Evolutionary conservation across 345 rosid genomes (phyloP), one percentile per base, ranked within the genome.

Genomic region (Iberis pinnata): DNA sequence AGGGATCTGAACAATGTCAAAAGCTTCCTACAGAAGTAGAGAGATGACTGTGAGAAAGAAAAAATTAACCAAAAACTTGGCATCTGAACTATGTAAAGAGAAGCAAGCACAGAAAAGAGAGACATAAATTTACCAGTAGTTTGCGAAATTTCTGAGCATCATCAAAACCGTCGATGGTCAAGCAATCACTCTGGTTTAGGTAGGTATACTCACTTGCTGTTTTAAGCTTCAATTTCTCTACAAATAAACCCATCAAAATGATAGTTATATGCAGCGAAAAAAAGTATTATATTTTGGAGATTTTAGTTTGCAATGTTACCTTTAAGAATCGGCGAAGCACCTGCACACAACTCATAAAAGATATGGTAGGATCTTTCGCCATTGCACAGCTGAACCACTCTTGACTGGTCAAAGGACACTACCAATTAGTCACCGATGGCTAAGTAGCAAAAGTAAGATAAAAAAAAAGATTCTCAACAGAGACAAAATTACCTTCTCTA

Each of bases 281-380:
- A 46, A n/a, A 26, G 12, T 13, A 12, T 17, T 9, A 14, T 5
- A 14, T 40, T 46, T 11, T 63, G 18, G 4, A 63, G n/a, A 26
- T 14, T 26, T 37, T 15, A 14, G 31, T 41, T 48, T 56, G 6
- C 42, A 56, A 55, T 39, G 31, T 33, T 73, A 90, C 98, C 98
- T 84, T 72, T 84, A 45, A 90, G 82, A 68, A 36, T 47, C 47
- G 82, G 70, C 32, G 98, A 75, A 80, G 89, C 96, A 29, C 98
- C 96, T 53, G 82, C 90, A 71, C 96, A 87, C 20, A 90, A 80
- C 71, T 84, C 80, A 71, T 90, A 90, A 54, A 90, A 84, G 55
- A 90, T 61, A 61, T 86, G 95, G 65, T 79, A 90, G 15, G 96
- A 82, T 70, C 98, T 75, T 78, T 90, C 96, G 55, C 90, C 89